Conservation (phyloP, 352 stramenopile species). For the Aphanomyces astaci region DNA sequence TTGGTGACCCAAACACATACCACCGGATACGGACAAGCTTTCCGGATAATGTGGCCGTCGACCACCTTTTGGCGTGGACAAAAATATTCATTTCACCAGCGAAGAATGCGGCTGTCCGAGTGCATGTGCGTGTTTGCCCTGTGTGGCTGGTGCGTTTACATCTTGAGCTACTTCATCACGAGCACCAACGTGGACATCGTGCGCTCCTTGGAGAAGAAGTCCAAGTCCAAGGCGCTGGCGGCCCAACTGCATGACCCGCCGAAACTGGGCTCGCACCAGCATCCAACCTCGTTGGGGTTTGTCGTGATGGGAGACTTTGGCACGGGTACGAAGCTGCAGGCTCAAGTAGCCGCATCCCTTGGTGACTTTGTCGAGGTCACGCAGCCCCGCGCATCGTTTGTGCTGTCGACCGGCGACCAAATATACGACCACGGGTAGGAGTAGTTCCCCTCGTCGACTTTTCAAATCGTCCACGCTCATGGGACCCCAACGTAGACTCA, state of each 20-base stretch:
- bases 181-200: slow-evolving; percentile 20
- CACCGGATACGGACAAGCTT: background rate
- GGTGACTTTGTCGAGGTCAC: slow-evolving; percentile 47
- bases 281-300: slow-evolving; percentile 30
- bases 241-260: slow-evolving; percentile 2
- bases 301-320: slow-evolving; percentile 77
- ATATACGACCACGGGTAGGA: slow-evolving; percentile 75
- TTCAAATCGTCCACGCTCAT: no score
- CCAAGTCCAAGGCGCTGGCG: slow-evolving; percentile 10
- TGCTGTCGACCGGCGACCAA: slow-evolving; percentile 77
- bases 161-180: slow-evolving; percentile 25
- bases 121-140: slow-evolving; percentile 18
- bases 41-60: background rate
- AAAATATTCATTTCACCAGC: background rate
- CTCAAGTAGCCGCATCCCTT: slow-evolving; percentile 50
- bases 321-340: slow-evolving; percentile 54
- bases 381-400: slow-evolving; percentile 56
- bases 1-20: background rate
- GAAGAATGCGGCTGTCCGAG: slow-evolving; percentile 15
- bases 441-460: background rate
- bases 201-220: slow-evolving; percentile 11
- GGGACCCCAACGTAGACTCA: slow-evolving; percentile 46
- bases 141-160: slow-evolving; percentile 20
- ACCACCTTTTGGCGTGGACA: background rate
- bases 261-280: background rate